Conservation (phyloP, 2,329 filamentous ascomycete species). For the Ophiostoma novo-ulmi region DNA sequence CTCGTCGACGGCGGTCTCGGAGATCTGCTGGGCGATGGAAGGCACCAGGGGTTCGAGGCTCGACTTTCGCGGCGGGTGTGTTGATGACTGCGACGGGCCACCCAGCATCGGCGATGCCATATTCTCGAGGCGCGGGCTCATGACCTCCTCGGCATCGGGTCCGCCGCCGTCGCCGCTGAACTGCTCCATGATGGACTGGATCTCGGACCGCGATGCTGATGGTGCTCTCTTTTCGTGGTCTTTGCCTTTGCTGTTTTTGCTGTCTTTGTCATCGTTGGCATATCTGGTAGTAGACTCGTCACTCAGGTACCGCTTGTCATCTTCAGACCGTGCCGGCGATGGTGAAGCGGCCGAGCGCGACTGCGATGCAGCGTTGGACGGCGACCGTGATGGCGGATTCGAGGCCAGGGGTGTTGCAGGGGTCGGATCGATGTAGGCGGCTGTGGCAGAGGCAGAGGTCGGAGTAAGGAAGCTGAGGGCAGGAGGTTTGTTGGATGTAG, state of each 20-base stretch:
- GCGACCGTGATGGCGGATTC: conserved; percentile 54
- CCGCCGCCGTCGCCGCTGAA: conserved; percentile 72
- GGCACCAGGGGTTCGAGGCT: conserved; percentile 70
- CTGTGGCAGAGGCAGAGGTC: conserved; percentile 39
- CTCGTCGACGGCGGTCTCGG: background rate
- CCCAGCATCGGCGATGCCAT: conserved; percentile 72
- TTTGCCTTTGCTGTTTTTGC: background rate
- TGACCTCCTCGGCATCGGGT: conserved; percentile 73
- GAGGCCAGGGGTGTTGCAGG: conserved; percentile 51
- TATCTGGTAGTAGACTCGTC: conserved; percentile 51
- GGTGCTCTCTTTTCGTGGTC: background rate
- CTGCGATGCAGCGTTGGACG: conserved; percentile 43
- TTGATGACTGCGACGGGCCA: conserved; percentile 37
- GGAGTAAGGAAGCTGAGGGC: conserved; percentile 39
- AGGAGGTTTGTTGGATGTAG: background rate
- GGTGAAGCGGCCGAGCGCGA: conserved; percentile 40
- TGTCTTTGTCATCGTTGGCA: too few species aligned
- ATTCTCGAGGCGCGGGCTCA: conserved; percentile 75
- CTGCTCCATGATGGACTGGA: conserved; percentile 96
- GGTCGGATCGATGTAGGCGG: conserved; percentile 54
- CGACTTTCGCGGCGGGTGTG: conserved; percentile 79
- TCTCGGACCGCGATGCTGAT: conserved; percentile 64
- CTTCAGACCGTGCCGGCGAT: conserved; percentile 49
- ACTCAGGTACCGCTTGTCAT: conserved; percentile 29
- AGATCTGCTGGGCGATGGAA: conserved; percentile 42